Base-by-base conservation (phyloP, 352 stramenopile species). In the Thalassiosira pacifica region DNA sequence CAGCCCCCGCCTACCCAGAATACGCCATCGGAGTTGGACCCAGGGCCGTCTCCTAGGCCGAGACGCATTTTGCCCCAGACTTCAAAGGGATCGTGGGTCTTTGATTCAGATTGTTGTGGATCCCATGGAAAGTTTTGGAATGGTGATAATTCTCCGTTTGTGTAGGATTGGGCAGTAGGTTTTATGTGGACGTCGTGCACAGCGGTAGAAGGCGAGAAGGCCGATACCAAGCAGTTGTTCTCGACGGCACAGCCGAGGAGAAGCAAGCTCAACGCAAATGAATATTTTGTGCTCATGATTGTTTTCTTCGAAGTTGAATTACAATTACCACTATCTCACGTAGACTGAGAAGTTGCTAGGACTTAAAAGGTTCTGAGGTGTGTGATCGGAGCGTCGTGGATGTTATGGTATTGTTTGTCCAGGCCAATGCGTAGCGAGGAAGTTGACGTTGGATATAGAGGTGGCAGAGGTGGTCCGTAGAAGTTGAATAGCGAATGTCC, bases 1-100 rank as follows among this genome's bases (percentile, higher is more conserved):
- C 73, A 27, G 45, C 84, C 84, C 32, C 65, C 61, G n/a, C 79
- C 79, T 0, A 88, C 69, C 84, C 79, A 88, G 78, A 79, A 90
- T 6, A 85, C 67, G 1, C 75, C 64, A 32, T 83, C 24, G 19
- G 32, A 6, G 18, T 52, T 82, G 19, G 79, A 86, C 6, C 79
- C 79, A 5, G 65, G 72, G 34, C 79, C 79, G 0, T 19, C 29
- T 34, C 79, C 79, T 9, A 86, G 27, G 9, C 79, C 79, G 3
- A 76, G 53, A 4, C 79, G 72, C 79, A 86, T 86, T 67, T 86
- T 86, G 13, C 61, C 63, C 72, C 72, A 86, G 55, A 73, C 37
- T 70, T 86, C 79, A 67, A 86, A 86, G 27, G 74, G 65, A 63
- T 86, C 79, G 22, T 37, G 60, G 37, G 24, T 16, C 13, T 53